Base-by-base conservation (phyloP, 2,329 filamentous ascomycete species). In the Ascochyta lentis region DNA sequence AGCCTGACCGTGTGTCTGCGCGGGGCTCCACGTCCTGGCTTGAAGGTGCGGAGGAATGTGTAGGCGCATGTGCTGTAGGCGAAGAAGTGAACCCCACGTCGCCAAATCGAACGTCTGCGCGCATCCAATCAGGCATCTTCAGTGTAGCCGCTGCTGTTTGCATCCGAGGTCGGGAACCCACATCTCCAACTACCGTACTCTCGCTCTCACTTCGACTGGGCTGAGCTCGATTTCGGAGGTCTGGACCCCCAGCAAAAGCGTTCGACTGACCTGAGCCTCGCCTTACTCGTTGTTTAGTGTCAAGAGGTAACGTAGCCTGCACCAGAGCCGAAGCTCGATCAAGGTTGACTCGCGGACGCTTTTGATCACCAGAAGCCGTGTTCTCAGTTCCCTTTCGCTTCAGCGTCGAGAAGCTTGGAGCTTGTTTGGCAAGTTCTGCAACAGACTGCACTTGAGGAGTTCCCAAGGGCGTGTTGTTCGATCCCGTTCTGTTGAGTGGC, bases 401-500 rank as follows among this genome's bases (percentile, higher is more conserved):
- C 27, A 35, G 19, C 3, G n/a, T 44, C 15, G 26, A 38, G 1
- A 8, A 33, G 12, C 12, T 15, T 24, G 19, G 19, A 19, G 19
- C 19, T 19, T 19, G 19, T 3, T 19, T 19, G 19, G 19, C 19
- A 19, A 19, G 19, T 19, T 19, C 19, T 19, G 13, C 12, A 44
- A 9, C 12, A 38, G 22, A 4, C 15, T 56, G 39, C 3, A 16
- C 31, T 19, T 50, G 52, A 38, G 43, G 9, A 10, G 15, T 22
- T 13, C 64, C 62, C 26, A 67, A 44, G 1, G 64, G 64, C 9
- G 58, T 48, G 4, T 51, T 40, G 26, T 67, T 67, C 4, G 64
- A 58, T n/a, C 62, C 62, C 8, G 57, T 65, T 37, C 34, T 63
- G 16, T 39, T 59, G 8, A 10, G 19, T 10, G 54, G 44, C 15